A percentile compares a stretch with the other conserved stretches of the same genome.
phyloP scores from a whole-genome alignment of 2,329 filamentous ascomycete species.

The Nectriaceae sp. region DNA sequence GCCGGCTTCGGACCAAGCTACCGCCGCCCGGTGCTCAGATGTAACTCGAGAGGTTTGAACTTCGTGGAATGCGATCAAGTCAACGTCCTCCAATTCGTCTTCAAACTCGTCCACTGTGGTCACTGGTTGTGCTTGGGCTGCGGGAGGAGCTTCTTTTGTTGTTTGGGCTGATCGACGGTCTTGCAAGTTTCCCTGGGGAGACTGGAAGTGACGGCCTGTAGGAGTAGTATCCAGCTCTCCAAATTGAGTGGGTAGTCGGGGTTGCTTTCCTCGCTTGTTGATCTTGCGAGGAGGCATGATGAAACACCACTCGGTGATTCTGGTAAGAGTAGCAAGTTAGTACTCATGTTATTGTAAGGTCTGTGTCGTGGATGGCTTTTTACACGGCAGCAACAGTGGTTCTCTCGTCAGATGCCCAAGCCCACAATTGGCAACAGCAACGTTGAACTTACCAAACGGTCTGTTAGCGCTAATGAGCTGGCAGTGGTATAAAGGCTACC shows the following conservation, averaged over 20 bases:
- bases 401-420: too few species aligned
- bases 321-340: too few species aligned
- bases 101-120: conserved; percentile 18
- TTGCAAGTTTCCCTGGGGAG: conserved; percentile 4
- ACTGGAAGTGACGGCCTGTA: conserved; percentile 27
- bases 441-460: too few species aligned
- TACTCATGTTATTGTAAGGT: too few species aligned
- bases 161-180: not conserved
- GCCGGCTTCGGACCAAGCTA: conserved; percentile 31
- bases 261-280: conserved; percentile 15
- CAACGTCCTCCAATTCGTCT: conserved; percentile 25
- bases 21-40: not conserved
- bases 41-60: too few species aligned
- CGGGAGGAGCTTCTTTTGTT: not conserved
- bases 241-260: conserved; percentile 21
- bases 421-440: too few species aligned
- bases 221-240: conserved; percentile 37
- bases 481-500: too few species aligned
- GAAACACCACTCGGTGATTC: too few species aligned
- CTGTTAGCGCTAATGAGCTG: too few species aligned
- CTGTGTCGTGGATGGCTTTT: too few species aligned
- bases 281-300: conserved; percentile 19
- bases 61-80: conserved; percentile 19
- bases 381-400: too few species aligned
- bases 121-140: not conserved